Conservation (phyloP, 495 filamentous ascomycete genomes). For the Penicillium cosmopolitanum region DNA sequence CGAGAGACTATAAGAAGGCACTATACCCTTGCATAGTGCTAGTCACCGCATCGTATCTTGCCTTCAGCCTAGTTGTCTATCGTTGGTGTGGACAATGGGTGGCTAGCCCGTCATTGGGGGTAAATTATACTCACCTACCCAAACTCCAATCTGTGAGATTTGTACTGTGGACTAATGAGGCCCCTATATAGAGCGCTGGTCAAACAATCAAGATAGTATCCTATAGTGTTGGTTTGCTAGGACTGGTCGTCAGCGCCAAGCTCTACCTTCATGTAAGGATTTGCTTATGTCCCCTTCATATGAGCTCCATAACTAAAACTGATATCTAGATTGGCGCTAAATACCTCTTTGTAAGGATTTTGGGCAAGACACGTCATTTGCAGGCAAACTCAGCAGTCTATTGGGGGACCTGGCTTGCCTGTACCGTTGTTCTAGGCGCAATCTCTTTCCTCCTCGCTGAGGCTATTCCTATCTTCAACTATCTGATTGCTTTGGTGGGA, state of each 20-base stretch:
- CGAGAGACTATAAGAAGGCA: slow-evolving; percentile 64
- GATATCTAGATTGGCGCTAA: slow-evolving; percentile 45
- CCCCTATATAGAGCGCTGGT: slow-evolving; percentile 54
- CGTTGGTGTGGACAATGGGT: slow-evolving; percentile 69
- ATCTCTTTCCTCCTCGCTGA: slow-evolving; percentile 67
- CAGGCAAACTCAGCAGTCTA: slow-evolving; percentile 51
- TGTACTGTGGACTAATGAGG: not conserved
- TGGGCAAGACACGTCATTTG: slow-evolving; percentile 53
- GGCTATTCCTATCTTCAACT: slow-evolving; percentile 68
- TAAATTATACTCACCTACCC: slow-evolving; percentile 5
- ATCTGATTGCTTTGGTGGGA: slow-evolving; percentile 52
- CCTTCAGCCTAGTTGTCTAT: slow-evolving; percentile 59
- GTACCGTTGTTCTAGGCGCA: slow-evolving; percentile 55
- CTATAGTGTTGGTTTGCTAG: slow-evolving; percentile 74
- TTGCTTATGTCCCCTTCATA: too few species aligned
- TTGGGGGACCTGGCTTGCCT: slow-evolving; percentile 54
- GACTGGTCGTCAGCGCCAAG: slow-evolving; percentile 51
- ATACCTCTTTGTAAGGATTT: slow-evolving; percentile 63
- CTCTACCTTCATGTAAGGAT: slow-evolving; percentile 59
- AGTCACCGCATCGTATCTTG: slow-evolving; percentile 64
- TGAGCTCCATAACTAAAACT: not conserved
- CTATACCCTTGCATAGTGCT: slow-evolving; percentile 61
- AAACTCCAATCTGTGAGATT: not conserved
- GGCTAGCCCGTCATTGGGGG: slow-evolving; percentile 66
- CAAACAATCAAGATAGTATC: slow-evolving; percentile 62